Base-by-base conservation (phyloP, 768 basidiomycete species). In the Sarcomyxa edulis region DNA sequence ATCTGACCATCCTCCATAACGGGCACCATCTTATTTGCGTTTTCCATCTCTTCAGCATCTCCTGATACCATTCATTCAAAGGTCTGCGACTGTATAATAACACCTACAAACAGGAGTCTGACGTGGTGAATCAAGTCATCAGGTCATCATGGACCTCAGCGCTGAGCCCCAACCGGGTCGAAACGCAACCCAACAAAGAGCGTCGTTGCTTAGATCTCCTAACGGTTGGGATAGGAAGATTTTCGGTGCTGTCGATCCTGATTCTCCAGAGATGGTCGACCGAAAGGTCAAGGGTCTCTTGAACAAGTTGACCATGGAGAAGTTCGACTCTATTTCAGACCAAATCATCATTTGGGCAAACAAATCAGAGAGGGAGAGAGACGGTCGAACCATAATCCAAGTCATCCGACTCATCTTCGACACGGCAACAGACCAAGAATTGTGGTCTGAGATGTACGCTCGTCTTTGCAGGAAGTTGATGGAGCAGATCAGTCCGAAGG, bases 381-480 rank as follows among this genome's bases (percentile, higher is more conserved):
- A 97, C 54, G 92, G 93, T 2, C 79, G 85, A 48, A 95, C 93
- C 3, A 78, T 97, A 44, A 95, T 95, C 50, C 89, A 93, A 51
- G 95, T 98, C 57, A 97, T 96, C 61, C 80, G 84, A 42, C 82
- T 96, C 37, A 88, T 97, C 22, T 97, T 96, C 60, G 95, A 96
- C 62, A 96, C 94, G 71, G 94, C 93, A 7, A 96, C 90, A 6
- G 93, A 96, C 59, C 94, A 96, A 59, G 90, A 90, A 29, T 78
- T 82, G 7, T 94, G 90, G 86, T 94, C 90, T 2, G 86, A 90
- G 68, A 97, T 97, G 91, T 97, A 99, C 59, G 95, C 95, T 21
- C 81, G 87, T 22, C 69, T 99, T 26, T 97, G 94, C 58, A 72
- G 90, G 48, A 89, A 92, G 74, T 86, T 97, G 79, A 89, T 94